Conservation (phyloP, 2,329 filamentous ascomycete species). For the Monilinia polystroma region DNA sequence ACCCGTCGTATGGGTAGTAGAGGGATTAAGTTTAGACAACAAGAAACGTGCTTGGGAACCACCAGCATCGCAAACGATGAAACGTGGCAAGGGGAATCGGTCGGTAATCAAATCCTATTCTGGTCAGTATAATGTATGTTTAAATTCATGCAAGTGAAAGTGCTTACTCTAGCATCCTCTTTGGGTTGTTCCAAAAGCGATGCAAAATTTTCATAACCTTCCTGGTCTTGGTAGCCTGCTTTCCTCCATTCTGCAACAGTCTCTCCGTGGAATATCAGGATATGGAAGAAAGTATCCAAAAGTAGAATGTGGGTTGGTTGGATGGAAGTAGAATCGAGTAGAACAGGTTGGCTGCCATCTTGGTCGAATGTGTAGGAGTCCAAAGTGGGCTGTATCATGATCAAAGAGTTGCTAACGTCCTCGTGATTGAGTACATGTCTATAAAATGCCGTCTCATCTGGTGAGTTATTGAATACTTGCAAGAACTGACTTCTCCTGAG, state of each 20-base stretch:
- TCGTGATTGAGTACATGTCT: constrained; percentile 96
- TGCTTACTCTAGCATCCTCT: constrained; percentile 84
- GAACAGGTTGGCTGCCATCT: constrained; percentile 87
- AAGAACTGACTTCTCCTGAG: constrained; percentile 94
- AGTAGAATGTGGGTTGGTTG: constrained; percentile 91
- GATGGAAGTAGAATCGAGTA: constrained; percentile 94
- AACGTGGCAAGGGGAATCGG: constrained; percentile 94
- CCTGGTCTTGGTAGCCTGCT: constrained; percentile 95
- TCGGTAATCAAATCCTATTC: constrained; percentile 88
- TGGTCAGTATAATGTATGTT: constrained; percentile 30
- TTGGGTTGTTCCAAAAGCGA: constrained; percentile 86
- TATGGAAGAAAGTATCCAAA: constrained; percentile 98
- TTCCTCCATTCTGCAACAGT: constrained; percentile 98
- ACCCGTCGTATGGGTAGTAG: constrained; percentile 91
- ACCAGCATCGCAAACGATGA: constrained; percentile 98
- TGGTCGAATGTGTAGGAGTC: constrained; percentile 98
- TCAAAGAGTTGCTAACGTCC: constrained; percentile 90
- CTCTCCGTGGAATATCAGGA: constrained; percentile 98
- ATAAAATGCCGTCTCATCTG: constrained; percentile 98
- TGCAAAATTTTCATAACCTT: constrained; percentile 96
- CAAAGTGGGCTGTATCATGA: constrained; percentile 98
- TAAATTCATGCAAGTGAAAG: background rate
- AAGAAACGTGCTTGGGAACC: constrained; percentile 97
- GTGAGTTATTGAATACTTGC: constrained; percentile 99
- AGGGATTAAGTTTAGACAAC: constrained; percentile 94